Percentiles rank a stretch among this genome's conserved stretches.
phyloP scores from a whole-genome alignment of 495 filamentous ascomycete species.

The Amniculicola lignicola region DNA sequence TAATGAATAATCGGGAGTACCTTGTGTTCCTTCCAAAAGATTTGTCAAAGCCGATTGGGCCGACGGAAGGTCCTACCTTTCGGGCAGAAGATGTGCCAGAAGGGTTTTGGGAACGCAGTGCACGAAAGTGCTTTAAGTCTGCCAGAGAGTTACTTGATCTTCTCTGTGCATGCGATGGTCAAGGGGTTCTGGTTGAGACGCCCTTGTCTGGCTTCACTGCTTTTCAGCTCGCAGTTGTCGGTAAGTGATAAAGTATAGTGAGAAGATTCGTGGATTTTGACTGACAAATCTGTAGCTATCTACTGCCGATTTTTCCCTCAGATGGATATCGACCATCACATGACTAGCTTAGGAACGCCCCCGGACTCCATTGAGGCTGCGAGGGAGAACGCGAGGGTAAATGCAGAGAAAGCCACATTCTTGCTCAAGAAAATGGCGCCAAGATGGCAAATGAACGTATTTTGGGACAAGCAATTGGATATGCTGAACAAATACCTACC shows the following conservation, averaged over 20 bases:
- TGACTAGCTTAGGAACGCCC: no score
- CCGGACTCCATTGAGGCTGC: no score
- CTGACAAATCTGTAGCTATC: no score
- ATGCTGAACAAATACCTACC: no score
- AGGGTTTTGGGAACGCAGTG: slow-evolving; percentile 74
- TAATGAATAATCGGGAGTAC: slow-evolving; percentile 78
- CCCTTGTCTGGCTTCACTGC: slow-evolving; percentile 76
- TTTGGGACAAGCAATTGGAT: no score
- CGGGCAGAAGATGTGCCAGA: slow-evolving; percentile 51
- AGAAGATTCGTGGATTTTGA: no score
- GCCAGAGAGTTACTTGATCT: slow-evolving; percentile 74
- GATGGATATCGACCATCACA: no score
- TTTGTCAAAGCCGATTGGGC: slow-evolving; percentile 65
- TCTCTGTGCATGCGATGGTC: slow-evolving; percentile 68
- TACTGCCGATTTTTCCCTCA: no score
- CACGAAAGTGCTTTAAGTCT: slow-evolving; percentile 68
- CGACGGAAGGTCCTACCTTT: slow-evolving; percentile 68
- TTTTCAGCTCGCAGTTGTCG: slow-evolving; percentile 71
- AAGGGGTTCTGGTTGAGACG: slow-evolving; percentile 69
- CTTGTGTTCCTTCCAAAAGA: slow-evolving; percentile 77
- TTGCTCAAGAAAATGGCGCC: no score
- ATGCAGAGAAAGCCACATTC: no score
- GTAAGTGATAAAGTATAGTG: slow-evolving; percentile 33
- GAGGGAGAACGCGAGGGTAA: no score
- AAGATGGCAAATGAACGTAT: no score